Percentiles rank a stretch among this genome's conserved stretches.
Conservation (phyloP, 371 early-diverging fungal genomes). For the Sporodiniella umbellata region DNA sequence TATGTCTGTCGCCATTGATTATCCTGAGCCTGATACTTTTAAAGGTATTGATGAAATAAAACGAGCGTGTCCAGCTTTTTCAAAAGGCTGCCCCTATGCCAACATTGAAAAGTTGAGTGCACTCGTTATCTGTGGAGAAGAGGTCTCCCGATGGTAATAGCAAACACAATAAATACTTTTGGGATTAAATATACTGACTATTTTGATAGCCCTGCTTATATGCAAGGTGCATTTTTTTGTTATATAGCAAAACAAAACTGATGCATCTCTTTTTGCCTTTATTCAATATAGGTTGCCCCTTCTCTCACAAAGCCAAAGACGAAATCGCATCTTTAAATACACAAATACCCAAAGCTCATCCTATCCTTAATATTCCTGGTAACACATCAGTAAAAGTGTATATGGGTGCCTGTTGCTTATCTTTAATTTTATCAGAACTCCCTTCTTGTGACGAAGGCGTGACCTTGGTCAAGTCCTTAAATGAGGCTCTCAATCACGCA, state of each 20-base stretch:
- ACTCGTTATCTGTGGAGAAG: constrained; percentile 30
- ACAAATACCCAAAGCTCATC: constrained; percentile 41
- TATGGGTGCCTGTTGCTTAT: no score
- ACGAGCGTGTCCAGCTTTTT: constrained; percentile 47
- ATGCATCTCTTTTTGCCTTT: background rate
- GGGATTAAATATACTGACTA: background rate
- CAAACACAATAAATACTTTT: background rate
- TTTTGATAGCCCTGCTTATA: constrained; percentile 39
- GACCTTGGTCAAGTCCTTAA: constrained; percentile 34
- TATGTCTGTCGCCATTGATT: constrained; percentile 22
- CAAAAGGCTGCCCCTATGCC: constrained; percentile 48
- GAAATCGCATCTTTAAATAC: constrained; percentile 30
- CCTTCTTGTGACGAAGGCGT: constrained; percentile 40
- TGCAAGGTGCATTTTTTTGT: constrained; percentile 28
- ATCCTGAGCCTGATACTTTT: constrained; percentile 40
- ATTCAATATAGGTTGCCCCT: constrained; percentile 38
- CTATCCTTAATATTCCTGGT: constrained; percentile 36
- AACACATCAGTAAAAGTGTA: constrained; percentile 7
- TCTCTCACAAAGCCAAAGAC: constrained; percentile 32
- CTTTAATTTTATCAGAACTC: constrained; percentile 26
- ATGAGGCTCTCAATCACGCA: constrained; percentile 28
- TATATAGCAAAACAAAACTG: background rate
- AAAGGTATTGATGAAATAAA: constrained; percentile 35
- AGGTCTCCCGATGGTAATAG: constrained; percentile 42
- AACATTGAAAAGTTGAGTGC: constrained; percentile 30